Conservation (phyloP, 805 yeast species). For the Kuraishia hungarica region DNA sequence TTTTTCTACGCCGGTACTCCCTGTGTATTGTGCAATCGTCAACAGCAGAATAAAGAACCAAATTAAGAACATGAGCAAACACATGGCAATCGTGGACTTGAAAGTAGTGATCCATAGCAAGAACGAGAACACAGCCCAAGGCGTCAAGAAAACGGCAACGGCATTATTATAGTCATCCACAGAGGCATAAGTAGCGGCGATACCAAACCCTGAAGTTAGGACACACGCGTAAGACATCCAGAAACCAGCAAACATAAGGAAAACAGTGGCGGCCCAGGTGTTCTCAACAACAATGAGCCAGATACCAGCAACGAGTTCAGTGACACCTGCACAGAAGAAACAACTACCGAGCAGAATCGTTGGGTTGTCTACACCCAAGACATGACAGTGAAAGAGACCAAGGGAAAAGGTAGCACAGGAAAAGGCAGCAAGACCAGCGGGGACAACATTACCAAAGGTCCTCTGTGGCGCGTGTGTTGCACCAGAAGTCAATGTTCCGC, state of each 20-base stretch:
- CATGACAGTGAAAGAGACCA: slow-evolving; percentile 37
- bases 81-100: slow-evolving; percentile 36
- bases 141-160: slow-evolving; percentile 38
- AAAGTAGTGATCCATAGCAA: slow-evolving; percentile 35
- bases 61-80: slow-evolving; percentile 30
- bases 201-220: slow-evolving; percentile 33
- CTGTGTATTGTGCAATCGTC: slow-evolving; percentile 34
- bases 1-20: slow-evolving; percentile 20
- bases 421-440: slow-evolving; percentile 44
- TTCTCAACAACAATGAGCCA: slow-evolving; percentile 43
- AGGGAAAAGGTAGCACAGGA: slow-evolving; percentile 37
- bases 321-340: slow-evolving; percentile 41
- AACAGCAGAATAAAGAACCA: slow-evolving; percentile 37
- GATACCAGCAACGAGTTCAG: slow-evolving; percentile 40
- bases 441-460: slow-evolving; percentile 38
- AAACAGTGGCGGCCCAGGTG: slow-evolving; percentile 47
- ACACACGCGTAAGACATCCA: slow-evolving; percentile 43
- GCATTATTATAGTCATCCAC: slow-evolving; percentile 31
- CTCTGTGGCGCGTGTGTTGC: slow-evolving; percentile 18
- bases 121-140: slow-evolving; percentile 45
- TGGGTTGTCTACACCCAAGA: slow-evolving; percentile 33
- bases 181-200: slow-evolving; percentile 28
- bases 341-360: slow-evolving; percentile 36
- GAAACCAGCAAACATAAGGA: slow-evolving; percentile 46
- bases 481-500: slow-evolving; percentile 44